A percentile compares a stretch with the other conserved stretches of the same genome.
Evolutionary conservation across 1,139 yeast species (phyloP).

Genomic region (Saccharomyces pastorianus): DNA sequence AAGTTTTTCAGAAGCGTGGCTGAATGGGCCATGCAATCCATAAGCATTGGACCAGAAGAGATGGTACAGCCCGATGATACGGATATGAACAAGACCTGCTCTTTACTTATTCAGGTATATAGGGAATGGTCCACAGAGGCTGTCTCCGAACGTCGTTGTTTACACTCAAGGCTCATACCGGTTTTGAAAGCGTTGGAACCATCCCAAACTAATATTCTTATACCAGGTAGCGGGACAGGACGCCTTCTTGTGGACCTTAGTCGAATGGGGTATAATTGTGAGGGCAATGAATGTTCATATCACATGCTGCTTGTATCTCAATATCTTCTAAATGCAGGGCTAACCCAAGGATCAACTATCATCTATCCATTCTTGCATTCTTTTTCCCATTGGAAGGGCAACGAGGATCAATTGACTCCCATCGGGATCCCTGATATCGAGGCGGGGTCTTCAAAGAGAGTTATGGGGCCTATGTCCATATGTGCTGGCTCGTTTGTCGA

Average conservation of each 20-base stretch:
- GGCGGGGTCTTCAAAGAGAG: constrained; percentile 39
- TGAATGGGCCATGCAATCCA: constrained; percentile 39
- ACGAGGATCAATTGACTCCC: constrained; percentile 43
- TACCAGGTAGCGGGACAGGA: constrained; percentile 84
- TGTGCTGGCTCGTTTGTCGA: constrained; percentile 76
- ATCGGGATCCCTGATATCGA: constrained; percentile 47
- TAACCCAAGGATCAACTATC: constrained; percentile 34
- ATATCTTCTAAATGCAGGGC: constrained; percentile 51
- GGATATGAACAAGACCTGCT: constrained; percentile 56
- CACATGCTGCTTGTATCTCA: constrained; percentile 71
- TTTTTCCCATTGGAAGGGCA: constrained; percentile 40
- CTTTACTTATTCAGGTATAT: constrained; percentile 53
- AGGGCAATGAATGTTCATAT: constrained; percentile 78
- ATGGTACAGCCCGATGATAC: constrained; percentile 41
- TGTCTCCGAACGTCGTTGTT: constrained; percentile 40
- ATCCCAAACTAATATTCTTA: constrained; percentile 40
- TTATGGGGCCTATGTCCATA: constrained; percentile 59
- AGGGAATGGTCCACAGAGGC: constrained; percentile 78
- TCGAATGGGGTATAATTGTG: constrained; percentile 58
- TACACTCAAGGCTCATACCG: constrained; percentile 41
- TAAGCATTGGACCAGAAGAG: constrained; percentile 45
- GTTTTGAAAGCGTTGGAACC: constrained; percentile 43
- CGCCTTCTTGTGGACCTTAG: constrained; percentile 67
- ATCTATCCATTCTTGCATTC: constrained; percentile 51
- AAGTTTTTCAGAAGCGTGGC: constrained; percentile 44